These are phyloP conservation scores for Paecilomyces dactylethromorphus DNA, from an alignment of 2,329 filamentous ascomycete species.

Conservation along the genomic window DNA sequence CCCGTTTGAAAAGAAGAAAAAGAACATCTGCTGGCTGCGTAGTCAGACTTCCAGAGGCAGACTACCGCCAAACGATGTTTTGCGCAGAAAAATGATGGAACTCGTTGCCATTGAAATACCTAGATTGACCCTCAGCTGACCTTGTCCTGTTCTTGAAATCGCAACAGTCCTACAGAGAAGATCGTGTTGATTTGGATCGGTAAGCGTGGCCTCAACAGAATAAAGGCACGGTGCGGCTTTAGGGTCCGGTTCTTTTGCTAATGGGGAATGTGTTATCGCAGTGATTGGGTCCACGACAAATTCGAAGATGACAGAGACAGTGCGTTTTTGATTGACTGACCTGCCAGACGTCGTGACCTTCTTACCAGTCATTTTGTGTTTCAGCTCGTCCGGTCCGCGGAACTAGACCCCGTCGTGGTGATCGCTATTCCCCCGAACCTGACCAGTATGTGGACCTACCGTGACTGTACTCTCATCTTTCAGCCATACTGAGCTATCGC, in stretches of 20 bases:
- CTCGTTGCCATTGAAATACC: conserved; percentile 24
- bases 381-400: conserved; percentile 37
- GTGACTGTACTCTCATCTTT: background rate
- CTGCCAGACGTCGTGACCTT: conserved; percentile 4
- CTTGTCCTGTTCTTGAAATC: conserved; percentile 25
- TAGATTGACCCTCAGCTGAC: conserved; percentile 39
- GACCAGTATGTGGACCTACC: conserved; percentile 24
- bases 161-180: conserved; percentile 40
- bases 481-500: conserved; percentile 7
- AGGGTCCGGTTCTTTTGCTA: conserved; percentile 8
- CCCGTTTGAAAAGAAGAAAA: conserved; percentile 17
- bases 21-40: conserved; percentile 10
- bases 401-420: conserved; percentile 28
- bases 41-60: conserved; percentile 11
- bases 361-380: conserved; percentile 14
- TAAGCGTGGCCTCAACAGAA: conserved; percentile 15
- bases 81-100: conserved; percentile 19
- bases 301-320: conserved; percentile 66
- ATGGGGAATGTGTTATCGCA: conserved; percentile 25
- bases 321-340: conserved; percentile 20
- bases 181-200: conserved; percentile 41
- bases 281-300: conserved; percentile 92
- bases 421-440: conserved; percentile 28
- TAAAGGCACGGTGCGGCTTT: conserved; percentile 2
- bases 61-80: conserved; percentile 17